Evolutionary conservation across 352 stramenopile genomes (phyloP), one percentile per base, ranked within the genome.

Genomic region (Nothophytophthora sp.): DNA sequence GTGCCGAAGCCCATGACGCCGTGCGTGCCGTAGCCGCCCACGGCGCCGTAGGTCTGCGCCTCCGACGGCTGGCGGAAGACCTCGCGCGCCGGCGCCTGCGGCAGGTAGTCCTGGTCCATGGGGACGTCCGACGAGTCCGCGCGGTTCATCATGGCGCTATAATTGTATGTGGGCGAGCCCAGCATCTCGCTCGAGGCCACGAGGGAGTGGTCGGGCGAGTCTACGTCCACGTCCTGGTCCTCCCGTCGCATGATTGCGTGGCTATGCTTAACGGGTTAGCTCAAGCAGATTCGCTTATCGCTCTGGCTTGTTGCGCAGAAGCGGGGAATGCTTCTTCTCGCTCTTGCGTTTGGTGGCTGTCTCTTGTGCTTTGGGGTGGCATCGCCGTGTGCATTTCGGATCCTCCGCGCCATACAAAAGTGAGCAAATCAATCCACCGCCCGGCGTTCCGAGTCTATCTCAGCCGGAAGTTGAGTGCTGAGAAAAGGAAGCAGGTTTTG

Each of bases 101-200:
- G 55, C 12, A 64, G 53, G 49, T 41, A 64, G 30, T 64, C 55
- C 36, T 64, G 55, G 22, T 64, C 55, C 0, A n/a, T n/a, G n/a
- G 55, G 30, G 12, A 60, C 50, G 29, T 71, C 51, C 9, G 44
- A 64, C 16, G 61, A 66, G 36, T 67, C 47, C 22, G 51, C 58
- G 33, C 42, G 46, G 51, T 64, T 57, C 13, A 71, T 36, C 51
- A 59, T 64, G 44, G 55, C 45, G 4, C 33, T 55, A 18, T 44
- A 65, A 54, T 60, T 52, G 56, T 55, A 65, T 51, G 56, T 65
- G 40, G 57, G 57, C 7, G 62, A 64, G 46, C 41, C 47, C 27
- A 68, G 48, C 57, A 71, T 64, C 43, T 71, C 57, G 41, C 45
- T 60, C 27, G 62, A 67, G 18, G 56, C 40, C 28, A 70, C 46